A percentile compares a stretch with the other conserved stretches of the same genome.
Conservation (phyloP, 202 grass and related monocot genomes). For the Eragrostis tef region DNA sequence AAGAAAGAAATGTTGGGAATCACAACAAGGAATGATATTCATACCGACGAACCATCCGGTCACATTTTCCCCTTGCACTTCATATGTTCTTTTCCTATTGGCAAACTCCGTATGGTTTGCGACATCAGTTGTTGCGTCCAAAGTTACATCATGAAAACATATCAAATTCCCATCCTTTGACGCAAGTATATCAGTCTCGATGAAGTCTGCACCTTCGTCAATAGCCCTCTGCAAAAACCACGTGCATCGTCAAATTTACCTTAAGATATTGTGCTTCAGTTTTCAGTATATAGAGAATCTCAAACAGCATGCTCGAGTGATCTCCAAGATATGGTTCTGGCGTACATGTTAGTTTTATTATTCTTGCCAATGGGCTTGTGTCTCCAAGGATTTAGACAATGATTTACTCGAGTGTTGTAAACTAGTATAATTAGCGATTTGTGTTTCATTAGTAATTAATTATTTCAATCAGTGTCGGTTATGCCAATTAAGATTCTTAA, state of each 20-base stretch:
- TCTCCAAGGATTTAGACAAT: not conserved
- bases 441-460: slow-evolving; percentile 16
- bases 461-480: not conserved
- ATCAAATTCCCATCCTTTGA: slow-evolving; percentile 76
- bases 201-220: slow-evolving; percentile 96
- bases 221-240: slow-evolving; percentile 78
- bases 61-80: slow-evolving; percentile 64
- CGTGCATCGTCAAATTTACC: slow-evolving; percentile 9
- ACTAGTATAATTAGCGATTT: not conserved
- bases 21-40: not conserved
- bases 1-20: slow-evolving; percentile 8
- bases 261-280: slow-evolving; percentile 21
- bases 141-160: slow-evolving; percentile 85
- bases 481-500: not conserved
- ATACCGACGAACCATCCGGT: slow-evolving; percentile 89
- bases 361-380: not conserved
- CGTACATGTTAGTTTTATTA: not conserved
- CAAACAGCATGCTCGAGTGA: not conserved
- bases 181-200: slow-evolving; percentile 89
- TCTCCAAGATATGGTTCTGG: slow-evolving; percentile 24
- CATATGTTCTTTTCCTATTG: slow-evolving; percentile 77
- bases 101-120: slow-evolving; percentile 61
- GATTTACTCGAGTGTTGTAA: slow-evolving; percentile 12
- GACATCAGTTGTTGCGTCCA: slow-evolving; percentile 67
- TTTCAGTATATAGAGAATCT: slow-evolving; percentile 36